Conservation (phyloP, 495 filamentous ascomycete species). For the Trypethelium eluteriae region DNA sequence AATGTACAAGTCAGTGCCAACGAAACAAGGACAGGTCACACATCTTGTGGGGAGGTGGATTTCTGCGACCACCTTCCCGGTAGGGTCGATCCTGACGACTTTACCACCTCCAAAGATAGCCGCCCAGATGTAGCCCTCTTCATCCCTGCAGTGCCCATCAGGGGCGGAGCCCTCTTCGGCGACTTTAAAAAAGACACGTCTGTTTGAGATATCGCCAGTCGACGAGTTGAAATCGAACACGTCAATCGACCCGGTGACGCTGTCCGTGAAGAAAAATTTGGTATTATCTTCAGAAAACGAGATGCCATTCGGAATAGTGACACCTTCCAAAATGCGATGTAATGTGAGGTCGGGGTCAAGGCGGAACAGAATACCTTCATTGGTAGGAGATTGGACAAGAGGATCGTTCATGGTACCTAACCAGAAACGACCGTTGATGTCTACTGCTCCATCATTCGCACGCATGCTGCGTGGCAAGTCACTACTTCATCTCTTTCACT, state of each 20-base stretch:
- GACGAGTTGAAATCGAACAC: slow-evolving; percentile 64
- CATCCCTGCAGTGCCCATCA: slow-evolving; percentile 43
- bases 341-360: slow-evolving; percentile 54
- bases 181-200: slow-evolving; percentile 57
- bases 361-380: slow-evolving; percentile 51
- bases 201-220: slow-evolving; percentile 57
- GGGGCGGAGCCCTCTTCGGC: slow-evolving; percentile 34
- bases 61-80: slow-evolving; percentile 35
- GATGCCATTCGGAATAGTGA: slow-evolving; percentile 84
- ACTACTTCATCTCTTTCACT: not conserved
- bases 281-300: slow-evolving; percentile 60
- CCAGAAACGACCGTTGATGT: slow-evolving; percentile 79
- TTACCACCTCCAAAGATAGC: slow-evolving; percentile 33
- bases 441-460: slow-evolving; percentile 75
- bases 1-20: slow-evolving; percentile 35
- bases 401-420: slow-evolving; percentile 80
- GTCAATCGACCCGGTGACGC: slow-evolving; percentile 60
- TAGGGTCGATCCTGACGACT: slow-evolving; percentile 31
- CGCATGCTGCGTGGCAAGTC: slow-evolving; percentile 35
- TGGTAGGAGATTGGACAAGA: slow-evolving; percentile 6
- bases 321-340: slow-evolving; percentile 50
- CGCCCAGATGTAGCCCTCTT: slow-evolving; percentile 37
- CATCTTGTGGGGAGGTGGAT: slow-evolving; percentile 34
- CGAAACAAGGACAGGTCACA: slow-evolving; percentile 35
- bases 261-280: slow-evolving; percentile 74